Conservation (phyloP, 106 monocot genomes). For the Dendrobium officinale region DNA sequence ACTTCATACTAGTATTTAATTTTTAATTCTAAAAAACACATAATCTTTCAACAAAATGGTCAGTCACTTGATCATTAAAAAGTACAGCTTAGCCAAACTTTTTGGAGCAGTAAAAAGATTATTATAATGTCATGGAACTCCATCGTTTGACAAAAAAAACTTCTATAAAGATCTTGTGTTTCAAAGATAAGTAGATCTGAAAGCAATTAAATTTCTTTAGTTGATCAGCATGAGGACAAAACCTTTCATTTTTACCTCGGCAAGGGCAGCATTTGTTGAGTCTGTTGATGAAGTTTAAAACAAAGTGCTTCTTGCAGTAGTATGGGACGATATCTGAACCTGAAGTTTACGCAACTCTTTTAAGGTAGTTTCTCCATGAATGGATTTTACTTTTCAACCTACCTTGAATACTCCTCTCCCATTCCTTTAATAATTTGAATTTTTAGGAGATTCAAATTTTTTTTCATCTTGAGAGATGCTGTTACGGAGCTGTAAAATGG, state of each 20-base stretch:
- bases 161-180: neutral
- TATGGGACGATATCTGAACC: constrained; percentile 61
- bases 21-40: neutral
- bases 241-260: constrained; percentile 99
- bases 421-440: constrained; percentile 76
- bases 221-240: neutral
- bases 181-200: neutral
- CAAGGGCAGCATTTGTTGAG: constrained; percentile 88
- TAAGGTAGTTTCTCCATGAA: constrained; percentile 50
- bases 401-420: constrained; percentile 54
- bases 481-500: constrained; percentile 56
- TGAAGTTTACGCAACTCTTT: constrained; percentile 81
- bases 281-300: constrained; percentile 82
- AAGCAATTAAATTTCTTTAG: neutral
- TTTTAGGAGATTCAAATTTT: constrained; percentile 69
- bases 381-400: constrained; percentile 62
- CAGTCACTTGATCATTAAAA: neutral
- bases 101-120: neutral
- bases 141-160: neutral
- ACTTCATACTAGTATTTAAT: neutral
- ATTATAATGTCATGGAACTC: neutral
- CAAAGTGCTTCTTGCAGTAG: constrained; percentile 74
- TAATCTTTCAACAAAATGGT: neutral
- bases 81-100: neutral
- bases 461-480: constrained; percentile 82